Conservation (phyloP, 768 basidiomycete species). For the Xanthoconium purpureum region DNA sequence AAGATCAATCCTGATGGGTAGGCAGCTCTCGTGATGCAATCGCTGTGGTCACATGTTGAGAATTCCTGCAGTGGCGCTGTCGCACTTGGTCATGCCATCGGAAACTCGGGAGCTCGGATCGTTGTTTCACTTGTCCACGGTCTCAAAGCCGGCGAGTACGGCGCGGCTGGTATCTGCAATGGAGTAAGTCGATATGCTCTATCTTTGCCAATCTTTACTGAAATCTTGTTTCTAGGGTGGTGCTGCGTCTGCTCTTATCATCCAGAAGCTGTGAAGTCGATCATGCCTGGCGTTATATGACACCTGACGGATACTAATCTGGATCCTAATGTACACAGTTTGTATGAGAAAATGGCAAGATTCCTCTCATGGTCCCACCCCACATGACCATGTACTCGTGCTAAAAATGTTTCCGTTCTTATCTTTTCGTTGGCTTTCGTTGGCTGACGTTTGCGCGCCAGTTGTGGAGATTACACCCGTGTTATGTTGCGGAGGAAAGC, state of each 20-base stretch:
- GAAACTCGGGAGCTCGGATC: constrained; percentile 93
- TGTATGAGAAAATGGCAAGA: constrained; percentile 9
- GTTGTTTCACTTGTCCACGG: constrained; percentile 89
- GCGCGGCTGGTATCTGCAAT: constrained; percentile 95
- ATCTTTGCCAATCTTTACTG: constrained; percentile 9
- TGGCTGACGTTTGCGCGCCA: neutral
- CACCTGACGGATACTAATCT: constrained; percentile 18
- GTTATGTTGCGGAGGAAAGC: constrained; percentile 5
- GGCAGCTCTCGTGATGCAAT: constrained; percentile 24
- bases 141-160: constrained; percentile 90
- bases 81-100: constrained; percentile 93
- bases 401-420: constrained; percentile 14
- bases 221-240: constrained; percentile 60
- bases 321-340: constrained; percentile 1
- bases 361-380: neutral
- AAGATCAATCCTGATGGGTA: constrained; percentile 92
- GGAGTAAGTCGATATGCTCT: constrained; percentile 58
- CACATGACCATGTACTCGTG: constrained; percentile 2
- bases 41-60: constrained; percentile 5
- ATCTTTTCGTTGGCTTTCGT: constrained; percentile 9
- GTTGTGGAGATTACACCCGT: neutral
- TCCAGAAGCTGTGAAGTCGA: constrained; percentile 72
- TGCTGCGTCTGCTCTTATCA: constrained; percentile 85
- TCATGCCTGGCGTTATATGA: constrained; percentile 14
- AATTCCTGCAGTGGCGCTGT: constrained; percentile 77